Base-by-base conservation (phyloP, 352 stramenopile genomes). In the Phytophthora tubulina region DNA sequence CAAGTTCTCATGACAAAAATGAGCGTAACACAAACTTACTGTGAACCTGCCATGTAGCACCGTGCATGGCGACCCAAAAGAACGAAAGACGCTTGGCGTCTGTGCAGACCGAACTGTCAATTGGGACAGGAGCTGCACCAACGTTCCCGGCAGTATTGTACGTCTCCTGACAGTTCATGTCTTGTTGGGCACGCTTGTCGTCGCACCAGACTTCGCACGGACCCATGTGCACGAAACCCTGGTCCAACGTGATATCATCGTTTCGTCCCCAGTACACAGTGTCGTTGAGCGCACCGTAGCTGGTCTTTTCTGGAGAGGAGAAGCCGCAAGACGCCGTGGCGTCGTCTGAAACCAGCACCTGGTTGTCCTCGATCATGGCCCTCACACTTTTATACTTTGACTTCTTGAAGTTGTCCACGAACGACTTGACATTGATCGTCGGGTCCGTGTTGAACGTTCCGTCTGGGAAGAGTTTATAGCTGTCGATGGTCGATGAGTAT, bases 21-120 rank as follows among this genome's bases (percentile, higher is more conserved):
- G 32, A 53, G 14, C 30, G 17, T n/a, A 44, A 11, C 13, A 30
- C 39, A 63, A 63, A 66, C 57, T 55, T 70, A 76, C 70, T 75
- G 70, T 89, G 90, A 56, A 91, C 72, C 72, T 91, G 81, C 81
- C 80, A 91, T 42, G 72, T 62, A 2, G 75, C 17, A n/a, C 73
- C 67, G 45, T 89, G 78, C 70, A 86, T 81, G 7, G 71, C 73
- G 38, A 90, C 65, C 84, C 84, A 91, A 70, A 84, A 87, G 46
- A 86, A 80, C 4, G 76, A 86, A 11, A 90, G 67, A 0, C 75
- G 63, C 42, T 76, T 80, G 27, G 76, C 79, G 36, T 66, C 59
- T 50, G 45, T 67, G 44, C 80, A 88, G 27, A 75, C 63, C 13
- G 78, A 72, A 13, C 64, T 75, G 53, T 85, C 68, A 56, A 87